A percentile compares a stretch with the other conserved stretches of the same genome.
Conservation (phyloP, 352 stramenopile species). For the Paralagenidium karlingii region DNA sequence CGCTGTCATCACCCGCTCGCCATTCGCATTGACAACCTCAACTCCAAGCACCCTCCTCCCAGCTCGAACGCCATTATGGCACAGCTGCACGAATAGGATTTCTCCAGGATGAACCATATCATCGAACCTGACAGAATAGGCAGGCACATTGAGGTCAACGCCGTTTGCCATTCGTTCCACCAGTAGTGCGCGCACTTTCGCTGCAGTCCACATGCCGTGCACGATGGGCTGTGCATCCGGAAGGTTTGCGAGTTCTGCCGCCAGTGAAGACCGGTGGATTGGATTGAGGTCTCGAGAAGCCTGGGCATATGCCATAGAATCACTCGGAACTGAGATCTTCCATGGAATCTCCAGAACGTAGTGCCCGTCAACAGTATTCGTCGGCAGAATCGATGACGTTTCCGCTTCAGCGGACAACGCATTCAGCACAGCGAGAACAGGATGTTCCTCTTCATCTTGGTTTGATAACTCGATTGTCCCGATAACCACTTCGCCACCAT, state of each 20-base stretch:
- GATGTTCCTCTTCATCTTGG: background rate
- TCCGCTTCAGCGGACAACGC: constrained; percentile 9
- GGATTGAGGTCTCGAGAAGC: constrained; percentile 79
- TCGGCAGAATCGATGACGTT: constrained; percentile 18
- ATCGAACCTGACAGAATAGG: constrained; percentile 73
- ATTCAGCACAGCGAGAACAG: background rate
- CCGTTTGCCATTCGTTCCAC: constrained; percentile 30
- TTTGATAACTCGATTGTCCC: background rate
- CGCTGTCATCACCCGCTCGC: constrained; percentile 64
- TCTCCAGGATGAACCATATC: constrained; percentile 82
- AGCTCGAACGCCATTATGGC: constrained; percentile 44
- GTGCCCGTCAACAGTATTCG: constrained; percentile 32
- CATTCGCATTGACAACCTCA: constrained; percentile 57
- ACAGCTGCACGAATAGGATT: constrained; percentile 67
- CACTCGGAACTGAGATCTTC: constrained; percentile 45
- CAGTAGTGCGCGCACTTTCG: constrained; percentile 62
- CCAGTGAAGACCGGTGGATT: constrained; percentile 71
- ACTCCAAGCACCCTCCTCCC: constrained; percentile 58
- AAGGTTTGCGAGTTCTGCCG: constrained; percentile 59
- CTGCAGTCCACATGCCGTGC: constrained; percentile 81
- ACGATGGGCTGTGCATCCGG: constrained; percentile 73
- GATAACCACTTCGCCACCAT: constrained; percentile 13
- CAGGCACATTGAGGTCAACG: constrained; percentile 51
- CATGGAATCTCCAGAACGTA: constrained; percentile 55
- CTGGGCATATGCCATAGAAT: constrained; percentile 54